Evolutionary conservation across 352 stramenopile species (phyloP), one percentile per base, ranked within the genome.

Genomic region (Thraustotheca clavata): DNA sequence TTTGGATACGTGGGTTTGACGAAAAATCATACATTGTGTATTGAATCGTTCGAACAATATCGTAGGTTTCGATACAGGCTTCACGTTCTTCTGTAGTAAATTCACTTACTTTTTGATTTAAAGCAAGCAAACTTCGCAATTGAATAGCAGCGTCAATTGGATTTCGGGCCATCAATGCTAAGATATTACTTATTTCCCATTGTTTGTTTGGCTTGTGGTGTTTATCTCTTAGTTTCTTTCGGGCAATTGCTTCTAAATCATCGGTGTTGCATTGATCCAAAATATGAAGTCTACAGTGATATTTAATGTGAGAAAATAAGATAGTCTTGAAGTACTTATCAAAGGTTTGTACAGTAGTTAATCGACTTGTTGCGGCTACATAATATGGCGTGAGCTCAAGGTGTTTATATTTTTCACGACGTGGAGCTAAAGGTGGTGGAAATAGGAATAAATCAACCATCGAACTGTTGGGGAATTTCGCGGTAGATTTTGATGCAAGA

Each of bases 1-100:
- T 49, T 54, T 91, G 81, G 11, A 91, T 61, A 34, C 77, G 77
- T 41, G 76, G 50, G 50, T 88, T 87, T 35, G 49, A 62, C 8
- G 81, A 68, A 47, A 84, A 73, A 29, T 89, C 78, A 65, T 79
- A 91, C 75, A 89, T 73, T 14, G 75, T 71, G 20, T 83, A 72
- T 41, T 91, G 81, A 7, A 91, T 49, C 39, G 71, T 75, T 16
- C 70, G 79, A 1, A 91, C 79, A 5, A 40, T 38, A 33, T 18
- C 49, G 52, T 33, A 48, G 24, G 47, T 39, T 22, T 48, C 49
- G 8, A 50, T 7, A 29, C n/a, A 32, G 20, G 35, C 26, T 43
- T 76, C 67, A 22, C 26, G 27, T 26, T 72, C 57, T 12, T 36
- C 24, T 0, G 77, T 50, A 18, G 61, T 49, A 48, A 76, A 72